These are phyloP conservation scores for Prunus davidiana DNA, from an alignment of 306 rosid genomes.

Conservation along the genomic window DNA sequence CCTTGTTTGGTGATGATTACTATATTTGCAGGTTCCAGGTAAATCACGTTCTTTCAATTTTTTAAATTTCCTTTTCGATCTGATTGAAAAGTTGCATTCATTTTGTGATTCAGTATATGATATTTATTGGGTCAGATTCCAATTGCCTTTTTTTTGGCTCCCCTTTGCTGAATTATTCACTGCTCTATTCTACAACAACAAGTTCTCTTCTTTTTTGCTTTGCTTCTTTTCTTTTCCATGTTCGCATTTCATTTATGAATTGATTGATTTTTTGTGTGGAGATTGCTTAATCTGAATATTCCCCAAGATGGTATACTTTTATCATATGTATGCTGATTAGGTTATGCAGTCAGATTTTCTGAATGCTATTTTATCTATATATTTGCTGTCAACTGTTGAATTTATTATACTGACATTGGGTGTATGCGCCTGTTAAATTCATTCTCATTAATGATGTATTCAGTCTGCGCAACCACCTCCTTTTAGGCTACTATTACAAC, in stretches of 20 bases:
- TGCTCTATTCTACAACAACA: not conserved
- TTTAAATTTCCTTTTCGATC: not conserved
- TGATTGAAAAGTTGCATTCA: not conserved
- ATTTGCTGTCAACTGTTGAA: not conserved
- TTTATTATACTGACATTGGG: too few species aligned
- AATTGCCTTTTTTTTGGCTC: not conserved
- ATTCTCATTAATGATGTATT: not conserved
- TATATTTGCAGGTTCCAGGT: constrained; percentile 13
- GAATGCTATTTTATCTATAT: not conserved
- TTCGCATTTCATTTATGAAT: not conserved
- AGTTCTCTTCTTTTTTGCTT: not conserved
- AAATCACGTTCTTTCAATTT: not conserved
- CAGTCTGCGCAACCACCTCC: not conserved
- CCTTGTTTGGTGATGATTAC: constrained; percentile 18
- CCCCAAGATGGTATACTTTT: not conserved
- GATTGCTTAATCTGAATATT: not conserved
- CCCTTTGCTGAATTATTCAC: not conserved
- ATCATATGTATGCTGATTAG: not conserved
- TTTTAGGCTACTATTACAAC: not conserved
- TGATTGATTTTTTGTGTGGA: not conserved
- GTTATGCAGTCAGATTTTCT: not conserved
- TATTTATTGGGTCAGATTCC: not conserved
- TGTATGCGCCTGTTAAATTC: not conserved
- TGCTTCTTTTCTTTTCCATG: not conserved
- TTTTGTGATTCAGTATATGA: not conserved